Conservation (phyloP, 345 rosid species). For the Corchorus olitorius region DNA sequence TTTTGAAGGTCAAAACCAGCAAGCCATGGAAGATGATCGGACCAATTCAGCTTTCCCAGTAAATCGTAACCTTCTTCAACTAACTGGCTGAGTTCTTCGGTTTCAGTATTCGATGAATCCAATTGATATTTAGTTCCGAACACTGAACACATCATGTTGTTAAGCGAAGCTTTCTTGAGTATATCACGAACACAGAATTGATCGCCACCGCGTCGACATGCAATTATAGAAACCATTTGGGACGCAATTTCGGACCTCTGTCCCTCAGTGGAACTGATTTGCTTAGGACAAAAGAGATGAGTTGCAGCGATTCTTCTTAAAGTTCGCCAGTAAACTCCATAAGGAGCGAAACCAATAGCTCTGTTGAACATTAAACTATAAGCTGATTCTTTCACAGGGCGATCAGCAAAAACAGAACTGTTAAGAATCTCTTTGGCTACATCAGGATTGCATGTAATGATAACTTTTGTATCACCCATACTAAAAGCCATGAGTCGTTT, state of each 20-base stretch:
- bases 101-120: conserved; percentile 38
- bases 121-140: conserved; percentile 56
- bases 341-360: conserved; percentile 82
- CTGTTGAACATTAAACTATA: conserved; percentile 70
- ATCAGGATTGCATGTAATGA: conserved; percentile 71
- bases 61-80: conserved; percentile 73
- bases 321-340: conserved; percentile 77
- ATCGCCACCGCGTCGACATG: conserved; percentile 14
- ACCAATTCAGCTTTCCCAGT: conserved; percentile 63
- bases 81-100: conserved; percentile 39
- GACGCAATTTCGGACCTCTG: conserved; percentile 47
- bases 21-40: conserved; percentile 73
- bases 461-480: conserved; percentile 61
- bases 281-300: conserved; percentile 65
- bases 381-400: conserved; percentile 79
- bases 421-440: conserved; percentile 69
- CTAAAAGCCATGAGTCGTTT: conserved; percentile 74
- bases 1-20: conserved; percentile 61
- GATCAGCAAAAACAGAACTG: conserved; percentile 66
- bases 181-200: conserved; percentile 47
- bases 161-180: conserved; percentile 64
- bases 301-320: conserved; percentile 57
- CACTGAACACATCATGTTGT: conserved; percentile 74
- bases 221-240: conserved; percentile 49
- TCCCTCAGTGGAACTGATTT: conserved; percentile 47